These are phyloP conservation scores for Heritiera littoralis DNA, from an alignment of 345 rosid species.

Conservation along the genomic window DNA sequence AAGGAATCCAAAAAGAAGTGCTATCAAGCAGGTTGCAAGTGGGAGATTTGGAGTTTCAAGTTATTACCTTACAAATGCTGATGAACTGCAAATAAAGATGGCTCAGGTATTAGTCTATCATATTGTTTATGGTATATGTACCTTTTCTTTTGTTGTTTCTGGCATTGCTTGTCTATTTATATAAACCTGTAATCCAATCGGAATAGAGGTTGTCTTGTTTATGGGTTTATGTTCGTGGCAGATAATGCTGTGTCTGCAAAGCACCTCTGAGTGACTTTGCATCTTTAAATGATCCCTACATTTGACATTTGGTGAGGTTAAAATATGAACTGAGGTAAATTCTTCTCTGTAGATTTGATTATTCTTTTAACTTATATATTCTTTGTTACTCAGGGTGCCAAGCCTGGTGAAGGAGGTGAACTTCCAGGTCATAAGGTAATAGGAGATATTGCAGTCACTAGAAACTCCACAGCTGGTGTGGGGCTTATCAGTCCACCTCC, in stretches of 20 bases:
- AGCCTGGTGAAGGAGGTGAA: slow-evolving; percentile 99
- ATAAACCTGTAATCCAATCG: slow-evolving; percentile 42
- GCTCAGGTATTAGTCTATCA: slow-evolving; percentile 76
- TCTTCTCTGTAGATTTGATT: slow-evolving; percentile 22
- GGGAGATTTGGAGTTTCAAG: slow-evolving; percentile 99
- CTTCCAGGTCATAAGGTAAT: slow-evolving; percentile 99
- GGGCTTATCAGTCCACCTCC: slow-evolving; percentile 99
- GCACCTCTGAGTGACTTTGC: slow-evolving; percentile 46
- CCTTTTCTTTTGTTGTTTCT: background rate
- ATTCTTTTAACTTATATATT: slow-evolving; percentile 26
- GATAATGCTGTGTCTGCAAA: slow-evolving; percentile 57
- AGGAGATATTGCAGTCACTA: slow-evolving; percentile 95
- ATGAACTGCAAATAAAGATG: slow-evolving; percentile 97
- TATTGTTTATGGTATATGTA: background rate
- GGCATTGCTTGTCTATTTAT: slow-evolving; percentile 27
- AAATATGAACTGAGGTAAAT: slow-evolving; percentile 28
- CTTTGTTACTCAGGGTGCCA: slow-evolving; percentile 75
- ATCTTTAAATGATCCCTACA: slow-evolving; percentile 44
- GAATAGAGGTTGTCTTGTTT: slow-evolving; percentile 51
- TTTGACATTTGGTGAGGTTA: slow-evolving; percentile 52
- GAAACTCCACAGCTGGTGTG: slow-evolving; percentile 98
- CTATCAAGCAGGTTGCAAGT: slow-evolving; percentile 99
- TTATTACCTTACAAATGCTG: slow-evolving; percentile 98
- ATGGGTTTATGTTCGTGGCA: slow-evolving; percentile 58
- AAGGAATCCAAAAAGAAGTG: slow-evolving; percentile 87